Base-by-base conservation (phyloP, 1,284 basidiomycete genomes). In the Ustilago lituana region DNA sequence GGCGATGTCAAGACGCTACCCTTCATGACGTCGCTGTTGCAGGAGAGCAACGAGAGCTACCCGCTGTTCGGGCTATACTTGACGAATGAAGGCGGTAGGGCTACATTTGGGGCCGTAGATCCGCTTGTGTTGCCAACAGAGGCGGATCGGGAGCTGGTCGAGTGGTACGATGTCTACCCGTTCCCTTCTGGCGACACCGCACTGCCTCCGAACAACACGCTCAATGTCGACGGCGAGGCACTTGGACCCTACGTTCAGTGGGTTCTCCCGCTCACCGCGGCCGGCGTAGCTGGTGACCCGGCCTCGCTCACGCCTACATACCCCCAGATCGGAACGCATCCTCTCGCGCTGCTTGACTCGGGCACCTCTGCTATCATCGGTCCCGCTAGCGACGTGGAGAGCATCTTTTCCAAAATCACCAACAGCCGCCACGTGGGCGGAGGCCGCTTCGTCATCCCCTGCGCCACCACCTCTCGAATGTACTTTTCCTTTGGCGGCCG, bases 401-500 rank as follows among this genome's bases (percentile, higher is more conserved):
- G 87, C 40, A 80, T 94, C 24, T 94, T 89, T 79, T 49, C 84
- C 7, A 77, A 83, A 32, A 88, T 94, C 57, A 84, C 85, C 20
- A 87, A 87, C 20, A 87, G 89, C 36, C 87, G 92, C 31, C 85
- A 93, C 37, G 89, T 93, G 0, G 63, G 73, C 3, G 76, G 77
- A 47, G 92, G 92, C 1, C 89, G 89, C 80, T 94, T 91, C 90
- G 91, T 87, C 8, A 84, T 93, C 4, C 92, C 92, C 4, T 94
- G 92, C 75, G 85, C 89, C 62, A 90, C 89, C 1, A 83, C 85
- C 9, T 83, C 86, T 45, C 86, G 87, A 0, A 86, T 94, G 69
- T 84, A 88, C 0, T 90, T 77, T 76, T 57, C 64, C 64, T 62
- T 20, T 66, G 90, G 89, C 1, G 83, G 83, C 5, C 82, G 83